Evolutionary conservation across 176 grass and related monocot genomes (phyloP).

Genomic region (Carex kokanica): DNA sequence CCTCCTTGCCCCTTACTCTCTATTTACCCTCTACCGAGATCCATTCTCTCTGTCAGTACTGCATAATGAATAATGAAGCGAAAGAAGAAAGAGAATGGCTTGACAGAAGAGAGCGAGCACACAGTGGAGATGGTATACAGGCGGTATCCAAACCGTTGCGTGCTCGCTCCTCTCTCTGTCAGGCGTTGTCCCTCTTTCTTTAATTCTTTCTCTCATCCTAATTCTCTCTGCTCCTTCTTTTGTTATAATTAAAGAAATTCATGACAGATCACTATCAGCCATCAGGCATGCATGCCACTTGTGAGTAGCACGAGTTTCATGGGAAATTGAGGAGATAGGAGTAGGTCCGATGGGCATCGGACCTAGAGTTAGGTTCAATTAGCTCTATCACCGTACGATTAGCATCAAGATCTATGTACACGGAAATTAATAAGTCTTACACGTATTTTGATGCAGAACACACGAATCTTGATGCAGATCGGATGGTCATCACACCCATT

Average conservation of each 20-base stretch:
- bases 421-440: no score
- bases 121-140: conserved; percentile 21
- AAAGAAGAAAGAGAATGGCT: conserved; percentile 4
- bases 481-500: no score
- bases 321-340: not conserved
- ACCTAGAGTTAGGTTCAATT: no score
- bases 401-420: no score
- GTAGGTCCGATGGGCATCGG: no score
- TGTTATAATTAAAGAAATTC: not conserved
- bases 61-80: not conserved
- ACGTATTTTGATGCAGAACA: no score
- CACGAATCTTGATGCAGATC: no score
- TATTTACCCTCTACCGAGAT: not conserved
- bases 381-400: no score
- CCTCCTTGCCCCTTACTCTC: no score
- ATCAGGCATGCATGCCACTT: not conserved
- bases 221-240: not conserved
- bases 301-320: not conserved
- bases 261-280: not conserved
- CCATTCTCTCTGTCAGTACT: no score
- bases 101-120: conserved; percentile 36
- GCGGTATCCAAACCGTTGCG: conserved; percentile 22
- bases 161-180: conserved; percentile 29
- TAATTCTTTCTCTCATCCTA: not conserved
- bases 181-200: conserved; percentile 10